Percentiles rank a stretch among this genome's conserved stretches.
Conservation (phyloP, 306 rosid species). For the Casuarina equisetifolia region DNA sequence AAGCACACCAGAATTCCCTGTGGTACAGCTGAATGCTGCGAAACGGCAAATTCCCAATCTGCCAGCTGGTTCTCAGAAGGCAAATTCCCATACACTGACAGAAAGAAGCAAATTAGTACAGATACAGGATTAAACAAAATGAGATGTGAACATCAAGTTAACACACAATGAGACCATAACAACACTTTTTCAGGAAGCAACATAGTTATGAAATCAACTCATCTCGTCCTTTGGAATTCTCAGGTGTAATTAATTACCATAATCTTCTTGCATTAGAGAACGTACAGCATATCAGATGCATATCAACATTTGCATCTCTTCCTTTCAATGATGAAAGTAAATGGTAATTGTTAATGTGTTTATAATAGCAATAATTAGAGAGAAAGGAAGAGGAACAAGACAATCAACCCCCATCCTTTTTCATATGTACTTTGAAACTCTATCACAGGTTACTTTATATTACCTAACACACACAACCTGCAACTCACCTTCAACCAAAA, state of each 20-base stretch:
- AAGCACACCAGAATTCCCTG: constrained; percentile 80
- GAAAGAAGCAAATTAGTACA: background rate
- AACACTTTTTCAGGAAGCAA: background rate
- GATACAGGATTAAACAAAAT: background rate
- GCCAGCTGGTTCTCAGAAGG: constrained; percentile 68
- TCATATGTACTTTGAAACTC: background rate
- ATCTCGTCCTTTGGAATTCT: background rate
- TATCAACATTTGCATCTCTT: background rate
- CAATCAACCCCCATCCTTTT: background rate
- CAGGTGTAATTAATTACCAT: background rate
- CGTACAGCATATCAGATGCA: background rate
- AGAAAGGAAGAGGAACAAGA: background rate
- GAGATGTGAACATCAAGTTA: background rate
- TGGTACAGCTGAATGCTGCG: constrained; percentile 91
- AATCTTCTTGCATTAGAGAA: background rate
- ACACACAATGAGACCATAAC: background rate
- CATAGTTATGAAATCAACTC: background rate
- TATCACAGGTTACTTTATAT: background rate
- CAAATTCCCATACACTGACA: constrained; percentile 86
- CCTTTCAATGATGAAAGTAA: background rate
- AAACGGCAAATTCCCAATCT: constrained; percentile 78
- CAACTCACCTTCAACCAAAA: background rate
- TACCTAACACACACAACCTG: background rate
- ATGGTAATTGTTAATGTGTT: background rate
- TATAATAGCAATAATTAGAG: background rate